Evolutionary conservation across 2,329 filamentous ascomycete species (phyloP).

Genomic region (Fusarium agapanthi): DNA sequence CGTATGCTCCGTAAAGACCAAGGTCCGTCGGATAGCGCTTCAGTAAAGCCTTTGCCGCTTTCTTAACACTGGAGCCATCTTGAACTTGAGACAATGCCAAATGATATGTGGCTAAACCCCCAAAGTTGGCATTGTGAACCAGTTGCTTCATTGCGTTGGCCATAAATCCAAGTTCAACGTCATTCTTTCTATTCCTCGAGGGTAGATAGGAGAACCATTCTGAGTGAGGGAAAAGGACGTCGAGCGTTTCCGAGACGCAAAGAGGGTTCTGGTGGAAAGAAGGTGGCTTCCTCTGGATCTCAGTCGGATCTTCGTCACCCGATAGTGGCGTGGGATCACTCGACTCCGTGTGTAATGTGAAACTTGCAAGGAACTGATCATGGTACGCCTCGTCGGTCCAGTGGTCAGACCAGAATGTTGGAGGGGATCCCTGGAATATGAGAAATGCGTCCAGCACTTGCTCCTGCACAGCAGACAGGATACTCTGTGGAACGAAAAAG

Average conservation of each 20-base stretch:
- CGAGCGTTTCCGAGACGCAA: constrained; percentile 50
- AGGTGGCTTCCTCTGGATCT: constrained; percentile 38
- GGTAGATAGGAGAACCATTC: constrained; percentile 57
- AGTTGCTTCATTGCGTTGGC: constrained; percentile 66
- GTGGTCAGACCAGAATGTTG: constrained; percentile 45
- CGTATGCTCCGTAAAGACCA: constrained; percentile 81
- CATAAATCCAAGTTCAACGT: constrained; percentile 57
- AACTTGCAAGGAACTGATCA: constrained; percentile 44
- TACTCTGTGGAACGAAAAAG: constrained; percentile 55
- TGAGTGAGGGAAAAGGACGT: constrained; percentile 61
- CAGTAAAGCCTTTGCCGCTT: constrained; percentile 77
- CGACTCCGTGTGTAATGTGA: neutral
- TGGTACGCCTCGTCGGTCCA: constrained; percentile 45
- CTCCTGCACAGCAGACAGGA: constrained; percentile 48
- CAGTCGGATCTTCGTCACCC: constrained; percentile 24
- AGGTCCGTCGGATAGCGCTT: constrained; percentile 72
- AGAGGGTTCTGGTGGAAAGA: constrained; percentile 45
- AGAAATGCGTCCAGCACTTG: constrained; percentile 75
- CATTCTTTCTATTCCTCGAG: constrained; percentile 31
- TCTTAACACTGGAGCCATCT: constrained; percentile 66
- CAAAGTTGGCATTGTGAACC: constrained; percentile 51
- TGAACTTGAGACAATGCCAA: constrained; percentile 72
- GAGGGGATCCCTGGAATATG: constrained; percentile 72
- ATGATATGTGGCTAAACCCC: constrained; percentile 70
- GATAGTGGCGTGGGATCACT: neutral